Conservation (phyloP, 2,329 filamentous ascomycete genomes). For the Xylaria sp. region DNA sequence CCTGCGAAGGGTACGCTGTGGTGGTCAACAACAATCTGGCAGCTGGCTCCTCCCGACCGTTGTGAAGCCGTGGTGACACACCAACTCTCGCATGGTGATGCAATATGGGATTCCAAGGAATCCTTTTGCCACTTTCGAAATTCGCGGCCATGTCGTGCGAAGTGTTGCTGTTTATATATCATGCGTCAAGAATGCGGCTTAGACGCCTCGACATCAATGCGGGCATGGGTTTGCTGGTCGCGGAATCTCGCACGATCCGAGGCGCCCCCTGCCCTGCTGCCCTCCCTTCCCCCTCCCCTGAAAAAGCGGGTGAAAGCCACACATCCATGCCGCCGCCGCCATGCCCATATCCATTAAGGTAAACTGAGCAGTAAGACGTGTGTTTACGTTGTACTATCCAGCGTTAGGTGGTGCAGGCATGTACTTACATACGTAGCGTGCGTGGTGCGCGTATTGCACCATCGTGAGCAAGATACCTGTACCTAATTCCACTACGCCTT, state of each 20-base stretch:
- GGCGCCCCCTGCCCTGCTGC: too few relatives aligned
- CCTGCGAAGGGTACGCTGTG: too few relatives aligned
- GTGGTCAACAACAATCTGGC: slow-evolving; percentile 11
- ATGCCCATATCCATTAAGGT: background rate
- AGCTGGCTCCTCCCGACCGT: slow-evolving; percentile 18
- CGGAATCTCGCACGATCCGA: slow-evolving; percentile 16
- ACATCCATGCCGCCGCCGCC: too few relatives aligned
- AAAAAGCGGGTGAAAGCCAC: background rate
- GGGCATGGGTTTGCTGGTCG: background rate
- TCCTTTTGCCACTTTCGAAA: slow-evolving; percentile 20
- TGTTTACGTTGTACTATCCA: too few relatives aligned
- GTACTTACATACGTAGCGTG: too few relatives aligned
- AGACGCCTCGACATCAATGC: slow-evolving; percentile 5
- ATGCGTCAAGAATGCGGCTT: slow-evolving; percentile 23
- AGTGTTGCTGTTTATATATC: slow-evolving; percentile 29
- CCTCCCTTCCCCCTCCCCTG: too few relatives aligned
- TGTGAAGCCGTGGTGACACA: slow-evolving; percentile 19
- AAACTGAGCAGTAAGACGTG: too few relatives aligned
- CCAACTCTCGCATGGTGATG: slow-evolving; percentile 20
- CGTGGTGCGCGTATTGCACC: background rate
- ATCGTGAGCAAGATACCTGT: too few relatives aligned
- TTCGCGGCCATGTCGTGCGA: slow-evolving; percentile 10
- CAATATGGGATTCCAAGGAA: slow-evolving; percentile 22
- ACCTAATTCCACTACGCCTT: background rate
- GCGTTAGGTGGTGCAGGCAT: too few relatives aligned